Evolutionary conservation across 1,284 basidiomycete species (phyloP), one percentile per base, ranked within the genome.

Genomic region (Rugosomyces carneus): DNA sequence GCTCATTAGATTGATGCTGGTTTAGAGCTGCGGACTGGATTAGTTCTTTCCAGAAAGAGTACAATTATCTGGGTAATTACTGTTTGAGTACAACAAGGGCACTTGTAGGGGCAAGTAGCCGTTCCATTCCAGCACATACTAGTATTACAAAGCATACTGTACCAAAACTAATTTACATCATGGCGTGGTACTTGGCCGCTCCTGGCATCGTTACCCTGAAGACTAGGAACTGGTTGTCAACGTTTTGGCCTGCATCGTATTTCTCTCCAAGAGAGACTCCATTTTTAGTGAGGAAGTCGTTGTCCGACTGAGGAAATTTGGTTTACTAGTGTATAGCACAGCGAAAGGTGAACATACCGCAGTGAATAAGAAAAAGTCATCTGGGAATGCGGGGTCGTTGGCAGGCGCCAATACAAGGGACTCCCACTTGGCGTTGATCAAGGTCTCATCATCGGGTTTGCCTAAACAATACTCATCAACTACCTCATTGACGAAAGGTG

Each of bases 401-500:
- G 69, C 71, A 0, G 81, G 75, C 2, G 76, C 80, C 8, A 86
- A 63, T 9, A 81, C 77, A 40, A 82, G 66, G 5, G 75, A 77
- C 58, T 86, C 84, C 78, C 82, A 85, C 62, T 86, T 86, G 1
- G 74, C 73, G 48, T 76, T 76, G 45, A 86, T 72, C 20, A 84
- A 65, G 0, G 75, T 80, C 37, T 70, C 52, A 55, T 82, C 75
- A 51, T 72, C 67, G 1, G 66, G 66, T 24, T 57, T 54, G 32
- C 58, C 63, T 66, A 19, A 72, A 63, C 6, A 29, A 7, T 10
- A 75, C 84, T 19, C 53, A 84, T 77, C 27, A 72, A 70, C 54
- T 81, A 71, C 16, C 72, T 47, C 0, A 72, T 77, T 6, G 73
- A 76, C 50, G 78, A 61, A 59, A 71, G 21, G 21, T 23, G 1